Evolutionary conservation across 768 basidiomycete genomes (phyloP).

Genomic region (Lanmaoa pseudosensibilis): DNA sequence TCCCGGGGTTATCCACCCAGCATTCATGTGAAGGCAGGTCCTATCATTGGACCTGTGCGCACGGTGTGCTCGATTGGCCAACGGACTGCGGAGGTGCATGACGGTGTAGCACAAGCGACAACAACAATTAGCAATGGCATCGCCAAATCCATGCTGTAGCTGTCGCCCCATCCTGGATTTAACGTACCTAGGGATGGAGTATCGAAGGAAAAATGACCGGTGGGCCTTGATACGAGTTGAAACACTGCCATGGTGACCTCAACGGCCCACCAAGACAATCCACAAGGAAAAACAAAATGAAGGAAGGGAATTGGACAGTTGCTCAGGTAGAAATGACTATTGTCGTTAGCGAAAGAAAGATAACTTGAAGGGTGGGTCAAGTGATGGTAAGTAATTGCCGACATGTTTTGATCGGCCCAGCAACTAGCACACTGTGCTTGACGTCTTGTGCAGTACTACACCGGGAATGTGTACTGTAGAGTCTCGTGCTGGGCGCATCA

Average conservation of each 20-base stretch:
- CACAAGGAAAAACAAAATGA: background rate
- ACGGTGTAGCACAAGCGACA: background rate
- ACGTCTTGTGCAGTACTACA: no score
- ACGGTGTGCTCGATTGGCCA: no score
- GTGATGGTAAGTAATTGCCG: no score
- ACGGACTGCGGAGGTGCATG: background rate
- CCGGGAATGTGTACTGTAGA: no score
- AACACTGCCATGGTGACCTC: background rate
- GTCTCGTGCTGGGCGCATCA: no score
- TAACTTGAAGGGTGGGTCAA: no score
- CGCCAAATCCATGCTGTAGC: background rate
- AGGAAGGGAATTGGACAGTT: background rate
- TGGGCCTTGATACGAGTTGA: background rate
- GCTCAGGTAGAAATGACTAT: background rate
- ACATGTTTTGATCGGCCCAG: background rate
- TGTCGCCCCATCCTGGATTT: background rate
- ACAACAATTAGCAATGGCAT: background rate
- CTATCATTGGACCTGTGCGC: background rate
- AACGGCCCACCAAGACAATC: no score
- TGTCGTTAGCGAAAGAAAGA: no score
- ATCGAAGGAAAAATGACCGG: background rate
- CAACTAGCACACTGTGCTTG: background rate
- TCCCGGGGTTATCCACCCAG: background rate
- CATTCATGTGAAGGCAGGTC: background rate
- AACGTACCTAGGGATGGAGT: background rate